Evolutionary conservation across 257 asterid species (phyloP), one percentile per base, ranked within the genome.

Genomic region (Nicotiana paniculata): DNA sequence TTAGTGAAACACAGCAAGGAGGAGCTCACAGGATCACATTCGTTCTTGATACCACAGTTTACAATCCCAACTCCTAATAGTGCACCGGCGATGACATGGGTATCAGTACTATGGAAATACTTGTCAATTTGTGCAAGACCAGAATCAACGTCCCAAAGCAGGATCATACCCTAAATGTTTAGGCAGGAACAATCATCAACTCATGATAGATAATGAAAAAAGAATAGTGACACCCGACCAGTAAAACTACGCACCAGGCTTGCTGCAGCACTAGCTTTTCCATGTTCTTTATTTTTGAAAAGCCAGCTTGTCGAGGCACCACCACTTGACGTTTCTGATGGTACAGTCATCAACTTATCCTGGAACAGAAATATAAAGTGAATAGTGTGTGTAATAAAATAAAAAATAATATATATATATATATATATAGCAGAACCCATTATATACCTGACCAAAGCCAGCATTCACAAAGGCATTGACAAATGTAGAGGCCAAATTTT

Each of bases 401-500:
- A 21, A 21, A 21, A 21, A 21, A 21, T 21, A 21, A 21, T 0
- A 51, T 4, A 26, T 3, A 54, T 54, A 21, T 0, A 51, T 4
- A 26, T 3, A 54, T 54, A 17, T 39, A 24, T 7, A 28, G 2
- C 80, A 51, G 63, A 75, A 51, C 16, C 2, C 80, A 26, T 26
- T 28, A 18, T 57, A 84, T 81, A 96, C 99, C 98, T 91, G 98
- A 74, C 99, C 97, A 82, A 94, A 96, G 62, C 98, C 99, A 79
- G 98, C 99, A 90, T 96, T 96, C 16, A 96, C 99, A 85, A 96
- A 96, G 21, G 99, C 99, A 80, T 96, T 96, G 65, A 96, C 98
- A 87, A 94, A 96, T 37, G 99, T 96, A 24, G 98, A 97, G 39
- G 99, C 99, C 92, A 96, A 88, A 83, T 96, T 96, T 88, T 96